phyloP scores from a whole-genome alignment of 768 basidiomycete species.

The Termitomyces sp. region DNA sequence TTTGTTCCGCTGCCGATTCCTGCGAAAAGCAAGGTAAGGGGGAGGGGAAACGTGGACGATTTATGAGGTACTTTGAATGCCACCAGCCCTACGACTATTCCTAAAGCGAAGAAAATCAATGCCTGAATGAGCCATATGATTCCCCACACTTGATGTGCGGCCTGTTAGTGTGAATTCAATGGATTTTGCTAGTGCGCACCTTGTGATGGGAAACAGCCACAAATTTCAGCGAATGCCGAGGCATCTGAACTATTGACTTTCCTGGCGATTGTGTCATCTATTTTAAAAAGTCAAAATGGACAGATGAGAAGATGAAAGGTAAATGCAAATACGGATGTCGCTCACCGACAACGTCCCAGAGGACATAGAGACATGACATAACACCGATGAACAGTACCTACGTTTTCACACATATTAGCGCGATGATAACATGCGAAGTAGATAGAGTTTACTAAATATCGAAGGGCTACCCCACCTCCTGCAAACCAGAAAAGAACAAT shows the following conservation, averaged over 20 bases:
- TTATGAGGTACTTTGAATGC: slow-evolving; percentile 69
- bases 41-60: background rate
- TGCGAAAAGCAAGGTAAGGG: slow-evolving; percentile 17
- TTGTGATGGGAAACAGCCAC: slow-evolving; percentile 81
- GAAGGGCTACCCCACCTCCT: slow-evolving; percentile 62
- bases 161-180: background rate
- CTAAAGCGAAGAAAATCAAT: slow-evolving; percentile 66
- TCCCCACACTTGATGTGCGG: slow-evolving; percentile 62
- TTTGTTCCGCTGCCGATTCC: slow-evolving; percentile 45
- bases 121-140: slow-evolving; percentile 81
- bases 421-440: background rate
- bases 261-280: slow-evolving; percentile 79
- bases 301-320: background rate
- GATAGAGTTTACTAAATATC: slow-evolving; percentile 57
- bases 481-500: slow-evolving; percentile 86
- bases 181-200: slow-evolving; percentile 29
- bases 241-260: slow-evolving; percentile 89
- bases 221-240: slow-evolving; percentile 75
- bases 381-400: slow-evolving; percentile 74
- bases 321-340: background rate
- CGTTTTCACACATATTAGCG: background rate
- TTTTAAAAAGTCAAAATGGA: background rate
- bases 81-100: slow-evolving; percentile 71
- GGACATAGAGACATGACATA: slow-evolving; percentile 83
- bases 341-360: slow-evolving; percentile 84